Percentiles rank a stretch among this genome's conserved stretches.
Evolutionary conservation across 441 rosid species (phyloP).

Genomic region (Adansonia madagascariensis): DNA sequence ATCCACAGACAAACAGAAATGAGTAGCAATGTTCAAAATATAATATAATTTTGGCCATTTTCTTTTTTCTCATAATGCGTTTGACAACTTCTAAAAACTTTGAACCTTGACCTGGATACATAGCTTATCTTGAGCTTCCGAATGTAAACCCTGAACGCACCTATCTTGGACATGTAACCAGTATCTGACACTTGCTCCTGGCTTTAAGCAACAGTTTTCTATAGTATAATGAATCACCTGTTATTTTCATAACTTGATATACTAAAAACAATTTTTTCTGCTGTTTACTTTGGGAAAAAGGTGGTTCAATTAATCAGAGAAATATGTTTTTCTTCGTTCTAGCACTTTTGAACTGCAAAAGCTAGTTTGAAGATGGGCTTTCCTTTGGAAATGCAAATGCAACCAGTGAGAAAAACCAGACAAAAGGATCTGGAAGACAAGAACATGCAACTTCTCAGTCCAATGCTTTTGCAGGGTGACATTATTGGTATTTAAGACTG

Average conservation of each 20-base stretch:
- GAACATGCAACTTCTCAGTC: not conserved
- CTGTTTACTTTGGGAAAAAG: not conserved
- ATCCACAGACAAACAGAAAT: not conserved
- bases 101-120: not conserved
- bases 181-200: not conserved
- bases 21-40: too few relatives aligned
- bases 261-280: not conserved
- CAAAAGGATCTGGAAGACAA: not conserved
- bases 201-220: not conserved
- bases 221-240: not conserved
- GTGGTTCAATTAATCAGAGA: not conserved
- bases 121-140: not conserved
- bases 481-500: not conserved
- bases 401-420: not conserved
- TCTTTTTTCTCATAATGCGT: not conserved
- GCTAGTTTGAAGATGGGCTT: slow-evolving; percentile 4
- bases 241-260: not conserved
- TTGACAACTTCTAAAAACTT: not conserved
- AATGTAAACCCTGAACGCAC: not conserved
- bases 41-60: too few relatives aligned
- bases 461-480: not conserved
- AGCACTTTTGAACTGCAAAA: not conserved
- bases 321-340: not conserved
- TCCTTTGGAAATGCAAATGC: not conserved
- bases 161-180: not conserved